These are phyloP conservation scores for Pochonia chlamydosporia DNA, from an alignment of 2,329 filamentous ascomycete species.

Conservation along the genomic window DNA sequence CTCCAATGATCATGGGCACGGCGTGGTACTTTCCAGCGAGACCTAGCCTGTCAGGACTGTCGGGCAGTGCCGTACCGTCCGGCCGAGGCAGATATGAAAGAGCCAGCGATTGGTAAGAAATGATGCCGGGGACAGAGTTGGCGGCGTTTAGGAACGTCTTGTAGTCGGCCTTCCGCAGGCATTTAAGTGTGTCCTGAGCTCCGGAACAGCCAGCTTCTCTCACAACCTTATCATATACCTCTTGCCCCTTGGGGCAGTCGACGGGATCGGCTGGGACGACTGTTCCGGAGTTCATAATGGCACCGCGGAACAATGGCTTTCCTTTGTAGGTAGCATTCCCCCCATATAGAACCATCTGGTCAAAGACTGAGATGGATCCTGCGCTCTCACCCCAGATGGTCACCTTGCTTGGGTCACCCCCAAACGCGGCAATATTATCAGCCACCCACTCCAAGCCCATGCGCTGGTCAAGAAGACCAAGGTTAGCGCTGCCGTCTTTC, in stretches of 20 bases:
- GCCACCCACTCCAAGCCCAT: conserved; percentile 72
- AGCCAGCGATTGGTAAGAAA: conserved; percentile 51
- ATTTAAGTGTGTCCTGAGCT: conserved; percentile 53
- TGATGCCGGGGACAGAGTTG: conserved; percentile 51
- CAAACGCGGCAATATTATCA: conserved; percentile 71
- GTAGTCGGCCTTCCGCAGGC: conserved; percentile 63
- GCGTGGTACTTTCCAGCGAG: conserved; percentile 57
- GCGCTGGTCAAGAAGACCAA: conserved; percentile 62
- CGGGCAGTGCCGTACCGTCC: conserved; percentile 47
- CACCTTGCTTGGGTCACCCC: conserved; percentile 70
- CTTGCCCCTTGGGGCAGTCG: conserved; percentile 60
- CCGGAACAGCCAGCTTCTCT: conserved; percentile 54
- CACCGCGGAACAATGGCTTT: conserved; percentile 68
- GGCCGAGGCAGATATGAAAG: conserved; percentile 58
- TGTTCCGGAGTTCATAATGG: conserved; percentile 71
- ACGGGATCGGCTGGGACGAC: conserved; percentile 56
- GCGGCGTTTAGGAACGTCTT: conserved; percentile 47
- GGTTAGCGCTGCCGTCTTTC: conserved; percentile 58
- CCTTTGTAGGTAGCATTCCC: neutral
- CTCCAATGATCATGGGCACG: conserved; percentile 54
- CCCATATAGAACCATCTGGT: conserved; percentile 53
- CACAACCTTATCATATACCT: conserved; percentile 57
- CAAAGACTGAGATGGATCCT: conserved; percentile 65
- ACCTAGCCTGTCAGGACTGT: conserved; percentile 49
- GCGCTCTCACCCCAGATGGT: conserved; percentile 75